Percentiles rank a stretch among this genome's conserved stretches.
Evolutionary conservation across 2,329 filamentous ascomycete genomes (phyloP).

Genomic region (Cryphonectria nitschkei): DNA sequence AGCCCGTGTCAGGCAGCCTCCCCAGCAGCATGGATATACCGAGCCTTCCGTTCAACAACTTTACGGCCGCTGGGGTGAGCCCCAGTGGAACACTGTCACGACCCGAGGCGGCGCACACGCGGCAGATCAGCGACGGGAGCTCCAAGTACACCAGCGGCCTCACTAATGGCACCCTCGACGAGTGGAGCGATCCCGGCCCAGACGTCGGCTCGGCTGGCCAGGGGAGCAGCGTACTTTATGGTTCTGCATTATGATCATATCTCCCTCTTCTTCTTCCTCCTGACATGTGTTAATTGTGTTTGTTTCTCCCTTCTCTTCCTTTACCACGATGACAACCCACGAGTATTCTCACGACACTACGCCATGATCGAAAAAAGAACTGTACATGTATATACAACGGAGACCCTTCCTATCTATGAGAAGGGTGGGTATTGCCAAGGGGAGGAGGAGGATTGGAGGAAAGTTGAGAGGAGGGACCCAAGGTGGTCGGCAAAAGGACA

Average conservation of each 20-base stretch:
- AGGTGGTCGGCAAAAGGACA: slow-evolving; percentile 1
- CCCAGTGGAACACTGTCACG: slow-evolving; percentile 29
- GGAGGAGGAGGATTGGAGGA: neutral
- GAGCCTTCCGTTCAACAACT: slow-evolving; percentile 37
- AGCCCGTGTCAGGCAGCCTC: slow-evolving; percentile 49
- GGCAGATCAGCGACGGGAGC: slow-evolving; percentile 43
- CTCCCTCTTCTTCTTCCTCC: neutral
- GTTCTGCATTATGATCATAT: slow-evolving; percentile 21
- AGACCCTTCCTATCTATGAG: neutral
- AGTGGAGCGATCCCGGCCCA: slow-evolving; percentile 59
- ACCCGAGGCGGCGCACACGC: slow-evolving; percentile 40
- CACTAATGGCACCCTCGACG: slow-evolving; percentile 41
- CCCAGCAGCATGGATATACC: slow-evolving; percentile 35
- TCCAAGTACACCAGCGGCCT: slow-evolving; percentile 57
- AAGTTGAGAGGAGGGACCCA: neutral
- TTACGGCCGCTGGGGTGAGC: slow-evolving; percentile 34
- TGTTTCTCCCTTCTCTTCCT: neutral
- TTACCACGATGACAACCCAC: neutral
- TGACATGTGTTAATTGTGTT: slow-evolving; percentile 5
- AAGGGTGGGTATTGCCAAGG: neutral
- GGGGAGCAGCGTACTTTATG: slow-evolving; percentile 18
- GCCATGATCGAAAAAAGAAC: neutral
- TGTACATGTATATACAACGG: slow-evolving; percentile 18
- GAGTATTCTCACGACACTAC: slow-evolving; percentile 1
- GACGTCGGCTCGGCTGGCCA: slow-evolving; percentile 50